A percentile compares a stretch with the other conserved stretches of the same genome.
phyloP scores from a whole-genome alignment of 2,329 filamentous ascomycete species.

The Orbilia ellipsospora region DNA sequence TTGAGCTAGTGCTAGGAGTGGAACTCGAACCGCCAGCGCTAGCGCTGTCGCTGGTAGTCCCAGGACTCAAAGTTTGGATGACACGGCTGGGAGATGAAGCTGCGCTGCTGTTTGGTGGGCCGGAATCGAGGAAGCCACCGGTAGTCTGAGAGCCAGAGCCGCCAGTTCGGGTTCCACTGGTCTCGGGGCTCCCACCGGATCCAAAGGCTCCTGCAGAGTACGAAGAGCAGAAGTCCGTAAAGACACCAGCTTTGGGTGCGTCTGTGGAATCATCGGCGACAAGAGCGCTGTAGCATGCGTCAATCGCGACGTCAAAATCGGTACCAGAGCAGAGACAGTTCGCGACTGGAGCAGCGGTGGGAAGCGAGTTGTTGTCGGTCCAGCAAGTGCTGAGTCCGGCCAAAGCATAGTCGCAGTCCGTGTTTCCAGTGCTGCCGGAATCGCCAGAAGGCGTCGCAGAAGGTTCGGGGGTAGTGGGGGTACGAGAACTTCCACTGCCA shows the following conservation, averaged over 20 bases:
- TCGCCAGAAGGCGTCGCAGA: neutral
- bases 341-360: constrained; percentile 23
- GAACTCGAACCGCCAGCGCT: neutral
- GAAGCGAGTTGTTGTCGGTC: constrained; percentile 18
- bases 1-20: neutral
- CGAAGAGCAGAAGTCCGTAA: constrained; percentile 24
- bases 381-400: constrained; percentile 18
- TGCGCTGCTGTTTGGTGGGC: neutral
- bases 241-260: constrained; percentile 9
- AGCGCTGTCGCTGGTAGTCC: neutral
- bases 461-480: neutral
- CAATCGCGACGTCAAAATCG: constrained; percentile 23
- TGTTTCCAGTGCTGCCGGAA: neutral
- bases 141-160: neutral
- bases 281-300: constrained; percentile 30
- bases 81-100: constrained; percentile 12
- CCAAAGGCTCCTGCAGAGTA: constrained; percentile 21
- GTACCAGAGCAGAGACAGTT: constrained; percentile 32
- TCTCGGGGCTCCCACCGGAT: neutral
- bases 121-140: constrained; percentile 12
- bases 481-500: neutral
- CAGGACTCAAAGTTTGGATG: constrained; percentile 21
- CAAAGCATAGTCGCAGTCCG: constrained; percentile 17
- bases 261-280: neutral
- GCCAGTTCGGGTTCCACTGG: neutral